Conservation (phyloP, 2,329 filamentous ascomycete genomes). For the Aspergillus sergii region DNA sequence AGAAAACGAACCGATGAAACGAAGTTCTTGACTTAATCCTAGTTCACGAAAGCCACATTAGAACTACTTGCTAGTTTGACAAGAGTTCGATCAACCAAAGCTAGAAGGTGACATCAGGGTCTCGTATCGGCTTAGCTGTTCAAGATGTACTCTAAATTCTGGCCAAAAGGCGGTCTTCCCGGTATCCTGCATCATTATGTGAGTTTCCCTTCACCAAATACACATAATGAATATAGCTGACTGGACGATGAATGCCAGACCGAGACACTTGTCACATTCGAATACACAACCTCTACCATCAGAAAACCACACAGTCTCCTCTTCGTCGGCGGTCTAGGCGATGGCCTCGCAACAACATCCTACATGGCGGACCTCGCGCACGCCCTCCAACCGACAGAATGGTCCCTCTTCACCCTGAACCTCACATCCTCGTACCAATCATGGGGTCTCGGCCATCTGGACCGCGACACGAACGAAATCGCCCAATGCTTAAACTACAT, state of each 20-base stretch:
- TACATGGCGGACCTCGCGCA: slow-evolving; percentile 56
- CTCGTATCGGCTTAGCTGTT: neutral
- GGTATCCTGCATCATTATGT: slow-evolving; percentile 43
- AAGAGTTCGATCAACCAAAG: neutral
- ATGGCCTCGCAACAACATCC: slow-evolving; percentile 58
- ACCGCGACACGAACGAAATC: slow-evolving; percentile 58
- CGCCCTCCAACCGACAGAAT: slow-evolving; percentile 50
- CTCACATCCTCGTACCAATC: slow-evolving; percentile 56
- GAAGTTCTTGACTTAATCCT: neutral
- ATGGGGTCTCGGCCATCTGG: slow-evolving; percentile 58
- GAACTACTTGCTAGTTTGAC: neutral
- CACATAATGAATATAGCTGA: neutral
- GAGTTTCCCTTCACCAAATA: slow-evolving; percentile 14
- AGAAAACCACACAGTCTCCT: slow-evolving; percentile 53
- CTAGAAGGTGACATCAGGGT: neutral
- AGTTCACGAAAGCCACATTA: neutral
- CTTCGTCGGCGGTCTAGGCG: slow-evolving; percentile 62
- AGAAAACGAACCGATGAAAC: neutral
- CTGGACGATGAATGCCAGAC: slow-evolving; percentile 20
- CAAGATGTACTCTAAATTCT: slow-evolving; percentile 40
- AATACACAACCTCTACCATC: slow-evolving; percentile 35
- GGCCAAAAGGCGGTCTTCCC: slow-evolving; percentile 38
- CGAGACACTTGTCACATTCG: slow-evolving; percentile 44
- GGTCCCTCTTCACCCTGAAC: slow-evolving; percentile 57
- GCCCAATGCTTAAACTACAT: slow-evolving; percentile 56